Base-by-base conservation (phyloP, 768 basidiomycete genomes). In the Boletus vermiculosoides region DNA sequence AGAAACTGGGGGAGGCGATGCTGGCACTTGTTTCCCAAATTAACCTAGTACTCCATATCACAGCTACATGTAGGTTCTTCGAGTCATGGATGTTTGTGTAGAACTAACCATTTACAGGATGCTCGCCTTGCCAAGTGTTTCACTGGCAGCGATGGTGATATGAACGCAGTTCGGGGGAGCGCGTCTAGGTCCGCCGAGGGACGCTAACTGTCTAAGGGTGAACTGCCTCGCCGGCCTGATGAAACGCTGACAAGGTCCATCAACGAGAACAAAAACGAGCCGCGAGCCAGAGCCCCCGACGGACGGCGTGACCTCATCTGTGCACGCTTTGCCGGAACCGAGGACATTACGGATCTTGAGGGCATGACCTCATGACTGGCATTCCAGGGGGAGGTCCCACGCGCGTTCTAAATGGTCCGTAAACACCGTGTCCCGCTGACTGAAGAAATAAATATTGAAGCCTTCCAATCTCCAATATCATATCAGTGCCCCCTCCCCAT, bases 391-490 rank as follows among this genome's bases (percentile, higher is more conserved):
- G 16, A 18, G 9, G 48, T 41, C 34, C 58, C 45, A 52, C 50
- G 6, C 30, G 12, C 44, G n/a, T 5, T 11, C 23, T 57, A 57
- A 45, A 54, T 55, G 66, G 57, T 50, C 45, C 22, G 36, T 44
- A 31, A 57, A 54, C 39, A 20, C 49, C 34, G 42, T 45, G 11
- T 44, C 10, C 34, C 47, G 31, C 8, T 8, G 42, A 18, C 22
- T 25, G 30, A 13, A 10, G 22, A 28, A 56, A 65, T 67, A 68
- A 66, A 69, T 31, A 22, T 13, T 3, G 44, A n/a, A 18, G 3
- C 22, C 7, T 18, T 28, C 9, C 12, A 11, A 40, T 40, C 49
- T 45, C 33, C 16, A 22, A 13, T 47, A 3, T 33, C 31, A 15
- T n/a, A n/a, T 30, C 28, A 13, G 57, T 36, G 51, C 30, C 36